Base-by-base conservation (phyloP, 768 basidiomycete genomes). In the Tremella yokohamensis region DNA sequence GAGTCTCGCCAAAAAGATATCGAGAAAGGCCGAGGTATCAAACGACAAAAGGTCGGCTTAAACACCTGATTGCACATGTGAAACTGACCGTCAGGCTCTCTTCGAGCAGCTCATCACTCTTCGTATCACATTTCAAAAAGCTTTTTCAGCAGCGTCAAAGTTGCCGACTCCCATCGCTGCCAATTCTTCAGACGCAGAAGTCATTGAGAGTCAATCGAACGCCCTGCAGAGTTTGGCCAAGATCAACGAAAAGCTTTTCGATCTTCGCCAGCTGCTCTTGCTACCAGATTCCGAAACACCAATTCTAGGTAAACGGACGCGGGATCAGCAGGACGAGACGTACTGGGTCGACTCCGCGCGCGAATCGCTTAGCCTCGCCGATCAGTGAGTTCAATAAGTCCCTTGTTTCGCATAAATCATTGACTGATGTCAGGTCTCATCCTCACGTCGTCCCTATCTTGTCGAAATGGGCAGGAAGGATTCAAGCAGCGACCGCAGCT, bases 391-490 rank as follows among this genome's bases (percentile, higher is more conserved):
- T 37, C 29, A 34, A 11, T n/a, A n/a, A n/a, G n/a, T n/a, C n/a
- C n/a, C 15, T 44, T 64, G 26, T 40, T 3, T 49, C 22, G 39
- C 44, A 16, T 9, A 22, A 44, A 81, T 38, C 9, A 26, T 38
- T 38, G 8, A 34, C 52, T 60, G 47, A 61, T 57, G n/a, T 37
- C 58, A 80, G 82, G 52, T 82, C 87, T 49, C 90, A 92, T 72
- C 82, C 85, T 1, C 81, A 87, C 60, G 81, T 87, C 12, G 73
- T 90, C 42, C 84, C 85, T 59, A 92, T 89, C 1, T 81, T 99
- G 22, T 80, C 82, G 39, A 98, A 98, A 77, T 99, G 96, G 96
- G 96, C 91, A 9, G 81, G 86, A 22, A 99, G 98, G 79, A 88
- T 98, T 39, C 89, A 92, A 69, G 89, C 93, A 0, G 92, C 96